These are phyloP conservation scores for Friedmanniomyces endolithicus DNA, from an alignment of 495 filamentous ascomycete species.

Conservation along the genomic window DNA sequence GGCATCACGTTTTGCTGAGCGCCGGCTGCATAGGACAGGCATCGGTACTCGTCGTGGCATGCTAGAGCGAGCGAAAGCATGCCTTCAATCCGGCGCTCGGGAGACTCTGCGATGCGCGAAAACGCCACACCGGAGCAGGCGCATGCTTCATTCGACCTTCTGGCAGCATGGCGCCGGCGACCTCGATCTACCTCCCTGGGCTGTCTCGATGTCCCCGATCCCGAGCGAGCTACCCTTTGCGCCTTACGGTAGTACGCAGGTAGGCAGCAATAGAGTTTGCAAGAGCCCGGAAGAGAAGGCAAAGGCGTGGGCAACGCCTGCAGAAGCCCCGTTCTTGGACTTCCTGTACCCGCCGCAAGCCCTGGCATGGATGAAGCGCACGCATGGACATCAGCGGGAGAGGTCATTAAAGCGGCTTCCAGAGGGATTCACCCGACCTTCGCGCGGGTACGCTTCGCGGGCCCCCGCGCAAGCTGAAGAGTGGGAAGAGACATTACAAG, in stretches of 20 bases:
- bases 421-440: constrained; percentile 10
- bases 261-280: background rate
- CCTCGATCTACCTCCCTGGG: constrained; percentile 42
- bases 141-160: constrained; percentile 50
- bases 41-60: constrained; percentile 32
- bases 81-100: constrained; percentile 62
- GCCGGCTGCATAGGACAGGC: background rate
- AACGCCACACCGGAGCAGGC: constrained; percentile 43
- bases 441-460: constrained; percentile 13
- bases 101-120: constrained; percentile 48
- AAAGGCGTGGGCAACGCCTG: background rate
- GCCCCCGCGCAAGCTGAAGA: background rate
- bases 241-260: constrained; percentile 5
- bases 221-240: constrained; percentile 26
- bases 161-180: constrained; percentile 52
- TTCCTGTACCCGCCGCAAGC: constrained; percentile 51
- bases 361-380: constrained; percentile 36
- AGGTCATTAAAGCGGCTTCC: constrained; percentile 19
- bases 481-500: background rate
- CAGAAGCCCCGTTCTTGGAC: constrained; percentile 39
- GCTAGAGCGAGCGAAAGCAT: constrained; percentile 72
- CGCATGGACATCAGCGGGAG: constrained; percentile 19
- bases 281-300: background rate
- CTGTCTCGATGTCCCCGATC: background rate
- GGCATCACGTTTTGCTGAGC: background rate